These are phyloP conservation scores for Pulveroboletus ravenelii DNA, from an alignment of 768 basidiomycete genomes.

Conservation along the genomic window DNA sequence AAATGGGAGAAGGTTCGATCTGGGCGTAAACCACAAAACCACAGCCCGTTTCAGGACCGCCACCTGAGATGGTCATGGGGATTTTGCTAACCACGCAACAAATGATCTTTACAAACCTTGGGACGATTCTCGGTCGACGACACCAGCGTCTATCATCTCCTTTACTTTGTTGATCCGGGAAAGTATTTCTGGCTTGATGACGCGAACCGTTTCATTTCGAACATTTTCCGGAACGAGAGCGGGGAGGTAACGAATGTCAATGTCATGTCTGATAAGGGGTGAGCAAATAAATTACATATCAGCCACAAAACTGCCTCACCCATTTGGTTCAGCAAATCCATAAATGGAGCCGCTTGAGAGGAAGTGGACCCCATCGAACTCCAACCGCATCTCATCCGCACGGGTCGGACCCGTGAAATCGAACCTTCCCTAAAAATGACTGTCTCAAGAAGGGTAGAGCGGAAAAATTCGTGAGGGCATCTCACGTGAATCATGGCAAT, in stretches of 20 bases:
- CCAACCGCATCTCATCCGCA: constrained; percentile 56
- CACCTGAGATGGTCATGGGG: constrained; percentile 34
- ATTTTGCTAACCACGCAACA: neutral
- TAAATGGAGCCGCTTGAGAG: constrained; percentile 70
- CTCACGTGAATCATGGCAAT: constrained; percentile 66
- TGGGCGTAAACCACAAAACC: constrained; percentile 65
- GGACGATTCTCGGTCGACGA: constrained; percentile 50
- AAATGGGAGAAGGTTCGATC: constrained; percentile 49
- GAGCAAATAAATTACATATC: neutral
- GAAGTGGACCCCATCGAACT: constrained; percentile 78
- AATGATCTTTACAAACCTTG: constrained; percentile 23
- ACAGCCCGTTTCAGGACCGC: constrained; percentile 46
- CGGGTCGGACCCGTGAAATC: constrained; percentile 55
- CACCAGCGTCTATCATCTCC: constrained; percentile 60
- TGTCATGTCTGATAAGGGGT: constrained; percentile 38
- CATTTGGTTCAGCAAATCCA: constrained; percentile 60
- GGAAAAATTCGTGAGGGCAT: constrained; percentile 9
- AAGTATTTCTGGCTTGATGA: constrained; percentile 56
- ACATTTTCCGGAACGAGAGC: constrained; percentile 53
- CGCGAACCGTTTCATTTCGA: constrained; percentile 54
- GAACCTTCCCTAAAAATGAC: constrained; percentile 53
- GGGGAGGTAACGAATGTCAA: constrained; percentile 66
- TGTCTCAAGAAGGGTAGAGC: constrained; percentile 1
- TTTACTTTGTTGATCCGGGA: constrained; percentile 56
- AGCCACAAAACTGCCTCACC: constrained; percentile 38